Conservation (phyloP, 139 green algal genomes). For the Auxenochlorella protothecoides region DNA sequence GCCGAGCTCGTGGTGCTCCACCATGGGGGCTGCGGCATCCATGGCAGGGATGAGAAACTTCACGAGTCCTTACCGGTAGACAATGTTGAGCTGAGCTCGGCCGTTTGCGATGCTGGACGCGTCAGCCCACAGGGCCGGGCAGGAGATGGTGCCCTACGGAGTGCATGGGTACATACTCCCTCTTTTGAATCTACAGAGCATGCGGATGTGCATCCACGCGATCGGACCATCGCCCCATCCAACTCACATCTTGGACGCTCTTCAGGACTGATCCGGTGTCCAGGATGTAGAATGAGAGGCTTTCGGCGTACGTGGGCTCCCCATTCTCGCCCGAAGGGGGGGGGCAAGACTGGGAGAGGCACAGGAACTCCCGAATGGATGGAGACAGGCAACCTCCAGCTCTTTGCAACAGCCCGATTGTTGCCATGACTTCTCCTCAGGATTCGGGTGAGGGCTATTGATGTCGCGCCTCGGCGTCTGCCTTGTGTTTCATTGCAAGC, state of each 20-base stretch:
- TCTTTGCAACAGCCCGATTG: not conserved
- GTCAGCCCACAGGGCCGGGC: slow-evolving; percentile 21
- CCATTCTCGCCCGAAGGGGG: slow-evolving; percentile 1
- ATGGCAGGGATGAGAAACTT: too few relatives aligned
- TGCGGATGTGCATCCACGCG: not conserved
- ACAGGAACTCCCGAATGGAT: slow-evolving; percentile 11
- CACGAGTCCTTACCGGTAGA: slow-evolving; percentile 4
- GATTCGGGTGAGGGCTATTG: too few relatives aligned
- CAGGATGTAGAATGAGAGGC: slow-evolving; percentile 6
- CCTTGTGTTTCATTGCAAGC: too few relatives aligned
- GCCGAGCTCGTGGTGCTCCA: too few relatives aligned
- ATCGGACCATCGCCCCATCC: not conserved
- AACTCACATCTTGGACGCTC: slow-evolving; percentile 1
- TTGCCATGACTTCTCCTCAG: too few relatives aligned
- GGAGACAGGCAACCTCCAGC: slow-evolving; percentile 9
- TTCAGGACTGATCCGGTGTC: not conserved
- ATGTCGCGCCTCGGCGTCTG: too few relatives aligned
- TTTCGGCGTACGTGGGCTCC: not conserved
- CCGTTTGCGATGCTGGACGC: not conserved
- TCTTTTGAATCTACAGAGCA: not conserved
- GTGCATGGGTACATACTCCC: not conserved
- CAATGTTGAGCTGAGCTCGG: slow-evolving; percentile 2
- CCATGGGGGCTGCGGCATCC: too few relatives aligned
- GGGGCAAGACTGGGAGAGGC: slow-evolving; percentile 4
- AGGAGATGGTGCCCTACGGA: slow-evolving; percentile 1